Evolutionary conservation across 495 filamentous ascomycete genomes (phyloP), one percentile per base, ranked within the genome.

Genomic region (Trichoderma orchidacearum): DNA sequence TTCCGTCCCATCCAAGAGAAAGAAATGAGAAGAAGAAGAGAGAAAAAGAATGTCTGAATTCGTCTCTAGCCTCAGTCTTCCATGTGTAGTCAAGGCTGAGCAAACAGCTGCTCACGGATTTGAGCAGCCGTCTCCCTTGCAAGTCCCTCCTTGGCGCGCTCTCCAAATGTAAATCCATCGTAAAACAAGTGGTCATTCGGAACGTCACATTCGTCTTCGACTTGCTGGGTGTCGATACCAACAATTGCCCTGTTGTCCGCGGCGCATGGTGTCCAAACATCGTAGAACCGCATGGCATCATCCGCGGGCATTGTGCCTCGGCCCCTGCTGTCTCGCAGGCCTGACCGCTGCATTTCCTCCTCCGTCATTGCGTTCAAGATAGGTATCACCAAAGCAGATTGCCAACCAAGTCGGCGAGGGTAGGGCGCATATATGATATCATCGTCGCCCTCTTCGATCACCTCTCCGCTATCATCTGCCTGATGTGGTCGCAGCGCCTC

Each of bases 161-260:
- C 38, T 45, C 50, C 60, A 3, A 69, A 56, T 9, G 63, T 68
- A 32, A 71, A 72, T 2, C 61, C 61, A 2, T 65, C 70, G 51
- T 62, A 68, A 55, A 71, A 74, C 3, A 74, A 58, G 32, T 68
- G 62, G 12, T 66, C 58, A 21, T 67, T 59, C 3, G 66, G 66
- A 8, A 56, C 29, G 18, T 61, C 50, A 50, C 70, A 71, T 29
- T 62, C 62, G 5, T 18, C 54, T 30, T 17, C 5, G 21, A n/a
- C 17, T 17, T 45, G 32, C n/a, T 6, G 18, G 12, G 13, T 11
- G 21, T 25, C 13, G 7, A 51, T 13, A 13, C 15, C 52, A 23
- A 7, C 28, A 36, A 27, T 15, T 1, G 54, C 54, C 27, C 21
- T 18, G 8, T 23, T 5, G 3, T 53, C 52, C 1, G 30, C 31